Base-by-base conservation (phyloP, 371 early-diverging fungal species). In the Apophysomyces ossiformis region DNA sequence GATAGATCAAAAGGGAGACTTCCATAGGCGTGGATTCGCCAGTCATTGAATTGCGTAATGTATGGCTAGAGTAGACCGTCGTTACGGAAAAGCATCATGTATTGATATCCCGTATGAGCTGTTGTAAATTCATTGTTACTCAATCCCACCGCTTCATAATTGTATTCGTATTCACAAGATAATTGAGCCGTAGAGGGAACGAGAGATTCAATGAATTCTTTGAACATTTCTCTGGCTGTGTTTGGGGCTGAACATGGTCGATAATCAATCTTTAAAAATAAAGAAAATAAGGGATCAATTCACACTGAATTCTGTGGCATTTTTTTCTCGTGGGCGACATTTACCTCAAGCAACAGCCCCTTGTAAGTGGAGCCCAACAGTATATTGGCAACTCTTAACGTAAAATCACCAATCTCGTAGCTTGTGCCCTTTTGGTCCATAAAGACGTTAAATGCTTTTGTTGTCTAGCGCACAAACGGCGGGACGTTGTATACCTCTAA, bases 31-130 rank as follows among this genome's bases (percentile, higher is more conserved):
- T 26, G 32, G 1, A 26, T 26, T 26, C 2, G 32, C 32, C 32
- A 26, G 32, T 26, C 32, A 26, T 26, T 26, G 32, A 26, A 26
- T 26, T 26, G 32, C 32, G 32, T 26, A 26, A 26, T 26, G 32
- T 2, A 26, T 26, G 43, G 9, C 54, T 77, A 83, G 16, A 83
- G 65, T 18, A 83, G 58, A 46, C 79, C 76, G 37, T 83, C 84
- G 57, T 78, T 80, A 50, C 71, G 73, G 39, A 83, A 83, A 2
- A 83, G 65, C 66, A 69, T 71, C 79, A 83, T 83, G 44, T 83
- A 83, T 64, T 83, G 84, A 66, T 83, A 83, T 39, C 81, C 81
- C 13, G 84, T 83, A 66, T 83, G 84, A n/a, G 84, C 84, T 16
- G 72, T 73, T 2, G 77, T 81, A 54, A 83, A 83, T 39, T 83